Conservation (phyloP, 495 filamentous ascomycete species). For the Penicillium cosmopolitanum region DNA sequence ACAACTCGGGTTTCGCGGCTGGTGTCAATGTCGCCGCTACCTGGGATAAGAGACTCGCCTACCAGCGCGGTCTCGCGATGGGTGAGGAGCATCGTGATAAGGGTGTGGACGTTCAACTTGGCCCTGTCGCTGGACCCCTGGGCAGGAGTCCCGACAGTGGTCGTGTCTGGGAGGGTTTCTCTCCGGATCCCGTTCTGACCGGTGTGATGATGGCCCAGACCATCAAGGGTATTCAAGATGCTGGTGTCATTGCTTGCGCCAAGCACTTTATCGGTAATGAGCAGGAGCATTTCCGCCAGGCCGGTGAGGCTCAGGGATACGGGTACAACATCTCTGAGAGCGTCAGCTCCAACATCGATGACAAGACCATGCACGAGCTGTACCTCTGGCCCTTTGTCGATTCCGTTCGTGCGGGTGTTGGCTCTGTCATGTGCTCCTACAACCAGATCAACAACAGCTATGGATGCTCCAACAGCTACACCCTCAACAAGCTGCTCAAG, state of each 20-base stretch:
- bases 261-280: conserved; percentile 83
- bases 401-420: conserved; percentile 74
- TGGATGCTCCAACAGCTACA: conserved; percentile 70
- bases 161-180: conserved; percentile 80
- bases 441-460: conserved; percentile 81
- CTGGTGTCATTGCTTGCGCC: conserved; percentile 77
- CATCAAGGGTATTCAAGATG: conserved; percentile 80
- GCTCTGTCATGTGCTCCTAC: conserved; percentile 93
- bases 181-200: conserved; percentile 76
- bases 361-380: conserved; percentile 91
- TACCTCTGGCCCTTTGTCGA: conserved; percentile 91
- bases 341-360: conserved; percentile 84
- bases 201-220: conserved; percentile 74
- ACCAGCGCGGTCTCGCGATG: conserved; percentile 76
- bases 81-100: conserved; percentile 79
- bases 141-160: conserved; percentile 76
- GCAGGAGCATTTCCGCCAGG: conserved; percentile 82
- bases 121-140: conserved; percentile 87
- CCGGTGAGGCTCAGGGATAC: conserved; percentile 61
- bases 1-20: conserved; percentile 77
- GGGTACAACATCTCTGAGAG: conserved; percentile 67
- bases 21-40: conserved; percentile 84
- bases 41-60: conserved; percentile 74
- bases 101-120: conserved; percentile 83
- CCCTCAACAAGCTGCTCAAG: conserved; percentile 83